Evolutionary conservation across 129 eudicot species (phyloP), one percentile per base, ranked within the genome.

Genomic region (Heracleum sosnowskyi): DNA sequence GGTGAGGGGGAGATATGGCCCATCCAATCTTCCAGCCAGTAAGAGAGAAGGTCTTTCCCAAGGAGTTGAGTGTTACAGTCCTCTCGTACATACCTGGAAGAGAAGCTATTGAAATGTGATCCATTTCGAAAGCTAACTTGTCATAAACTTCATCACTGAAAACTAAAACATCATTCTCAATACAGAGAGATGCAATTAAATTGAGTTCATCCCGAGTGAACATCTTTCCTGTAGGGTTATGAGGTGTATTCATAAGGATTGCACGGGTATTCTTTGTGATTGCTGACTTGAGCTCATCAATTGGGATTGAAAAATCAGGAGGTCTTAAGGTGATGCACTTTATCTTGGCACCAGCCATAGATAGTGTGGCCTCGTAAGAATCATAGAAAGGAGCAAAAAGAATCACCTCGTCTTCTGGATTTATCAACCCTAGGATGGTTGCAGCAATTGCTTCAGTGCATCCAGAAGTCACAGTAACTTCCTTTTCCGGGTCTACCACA

Each of bases 1-100:
- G 68, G 47, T 96, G 97, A 0, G 91, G 87, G 0, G 99, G 97
- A 12, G 97, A 97, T 82, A 96, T 89, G 45, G 99, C 97, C 99
- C 99, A 96, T 82, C 99, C 99, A 62, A 96, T 92, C 76, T 96
- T 96, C 99, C 97, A 96, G 17, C 99, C 99, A 0, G 99, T 96
- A 31, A 96, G 64, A 10, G 99, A 96, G 74, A 96, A 96, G 0
- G 99, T 96, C 88, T 96, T 96, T 69, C 99, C 99, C 33, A 96
- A 63, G 4, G 99, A 96, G 57, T 96, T 96, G 78, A 92, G 2
- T 10, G 99, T 96, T 28, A 96, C 96, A 0, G 99, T 96, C 74
- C 97, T 80, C 41, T 92, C 99, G n/a, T 84, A 96, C 99, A 96
- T 96, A 47, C 97, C 97, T 0, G 99, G 99, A 13, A 96, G 88